Evolutionary conservation across 257 asterid genomes (phyloP), one percentile per base, ranked within the genome.

Genomic region (Thymus quinquecostatus): DNA sequence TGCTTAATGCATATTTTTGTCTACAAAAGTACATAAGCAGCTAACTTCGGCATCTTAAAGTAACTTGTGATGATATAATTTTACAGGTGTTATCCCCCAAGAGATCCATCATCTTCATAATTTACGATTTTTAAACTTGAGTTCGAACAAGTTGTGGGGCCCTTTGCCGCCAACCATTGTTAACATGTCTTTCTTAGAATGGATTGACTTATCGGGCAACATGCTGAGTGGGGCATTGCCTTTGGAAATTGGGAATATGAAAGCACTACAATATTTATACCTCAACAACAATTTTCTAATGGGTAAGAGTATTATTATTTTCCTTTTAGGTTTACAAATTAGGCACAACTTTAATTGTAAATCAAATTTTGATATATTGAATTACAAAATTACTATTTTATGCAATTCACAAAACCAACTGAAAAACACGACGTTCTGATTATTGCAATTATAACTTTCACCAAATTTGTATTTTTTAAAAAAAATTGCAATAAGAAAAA

Each of bases 121-220:
- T 29, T 57, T 57, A 30, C 3, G 2, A 10, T 1, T 1, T 8
- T 11, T 57, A 41, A 8, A 4, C 62, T 9, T 57, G 41, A 30
- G 41, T 10, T 57, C 2, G 1, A 57, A 57, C 8, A 57, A 57
- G n/a, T 10, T 57, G 38, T 57, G 21, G 11, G 41, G 62, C 2
- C 21, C 62, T 30, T 61, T 61, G 49, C 67, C 67, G 12, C 29
- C 32, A 21, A 8, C 51, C 33, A 61, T 61, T 61, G 40, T 40
- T 13, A 61, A 61, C 32, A 40, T 61, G 27, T 61, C 67, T 44
- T 38, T 51, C 8, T 61, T 61, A 51, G 21, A 3, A 6, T 38
- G 7, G 8, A 4, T 61, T 21, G 2, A 6, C 1, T 9, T 61
- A 7, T 40, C 67, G 3, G 9, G 12, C 9, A 61, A 61, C 36